Evolutionary conservation across 1,284 basidiomycete genomes (phyloP).

Genomic region (Tilletia setariae): DNA sequence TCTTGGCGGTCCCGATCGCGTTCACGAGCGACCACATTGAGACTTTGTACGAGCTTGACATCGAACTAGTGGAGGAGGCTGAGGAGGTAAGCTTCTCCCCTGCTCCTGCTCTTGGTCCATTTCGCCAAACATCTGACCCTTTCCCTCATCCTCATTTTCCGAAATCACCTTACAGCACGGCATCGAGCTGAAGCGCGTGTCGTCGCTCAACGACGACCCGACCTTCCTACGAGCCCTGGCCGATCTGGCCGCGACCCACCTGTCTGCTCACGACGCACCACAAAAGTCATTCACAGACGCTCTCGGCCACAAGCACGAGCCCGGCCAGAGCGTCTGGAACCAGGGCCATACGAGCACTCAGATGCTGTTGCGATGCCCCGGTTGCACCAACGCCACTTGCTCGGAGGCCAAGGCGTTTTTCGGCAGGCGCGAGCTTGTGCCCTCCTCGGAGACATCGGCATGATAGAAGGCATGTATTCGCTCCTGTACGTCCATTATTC

Average conservation of each 20-base stretch:
- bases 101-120: not conserved
- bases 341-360: conserved; percentile 67
- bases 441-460: not conserved
- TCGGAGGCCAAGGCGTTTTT: conserved; percentile 86
- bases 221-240: conserved; percentile 95
- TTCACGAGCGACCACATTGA: conserved; percentile 99
- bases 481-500: not conserved
- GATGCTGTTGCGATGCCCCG: conserved; percentile 83
- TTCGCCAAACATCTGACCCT: conserved; percentile 11
- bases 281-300: conserved; percentile 23
- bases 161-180: conserved; percentile 65
- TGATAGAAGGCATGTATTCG: not conserved
- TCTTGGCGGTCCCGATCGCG: conserved; percentile 89
- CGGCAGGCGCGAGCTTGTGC: conserved; percentile 20
- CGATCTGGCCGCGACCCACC: conserved; percentile 81
- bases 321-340: conserved; percentile 37
- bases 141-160: conserved; percentile 2
- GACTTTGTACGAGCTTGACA: conserved; percentile 92
- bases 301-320: conserved; percentile 24
- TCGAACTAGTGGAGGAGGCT: conserved; percentile 89
- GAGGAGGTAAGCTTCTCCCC: conserved; percentile 65
- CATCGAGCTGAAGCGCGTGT: conserved; percentile 83
- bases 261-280: conserved; percentile 54
- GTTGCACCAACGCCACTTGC: conserved; percentile 84
- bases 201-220: conserved; percentile 95